Conservation (phyloP, 2,329 filamentous ascomycete genomes). For the Endothia cerciana region DNA sequence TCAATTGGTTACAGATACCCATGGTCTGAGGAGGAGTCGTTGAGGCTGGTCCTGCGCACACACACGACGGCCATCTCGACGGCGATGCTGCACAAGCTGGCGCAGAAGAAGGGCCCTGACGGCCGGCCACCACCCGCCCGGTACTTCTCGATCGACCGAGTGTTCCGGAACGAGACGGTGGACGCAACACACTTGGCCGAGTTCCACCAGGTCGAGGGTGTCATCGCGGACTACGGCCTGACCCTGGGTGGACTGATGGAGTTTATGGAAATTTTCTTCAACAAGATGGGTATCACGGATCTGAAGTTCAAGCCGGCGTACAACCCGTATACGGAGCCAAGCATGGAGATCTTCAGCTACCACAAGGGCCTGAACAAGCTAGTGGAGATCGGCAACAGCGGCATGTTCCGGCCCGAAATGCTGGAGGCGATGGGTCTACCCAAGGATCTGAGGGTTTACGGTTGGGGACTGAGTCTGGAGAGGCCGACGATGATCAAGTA, state of each 20-base stretch:
- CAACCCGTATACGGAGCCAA: slow-evolving; percentile 88
- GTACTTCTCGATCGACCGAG: slow-evolving; percentile 97
- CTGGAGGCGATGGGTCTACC: slow-evolving; percentile 91
- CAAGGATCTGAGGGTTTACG: slow-evolving; percentile 89
- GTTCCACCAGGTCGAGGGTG: slow-evolving; percentile 98
- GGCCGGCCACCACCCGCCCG: slow-evolving; percentile 71
- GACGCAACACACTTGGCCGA: slow-evolving; percentile 96
- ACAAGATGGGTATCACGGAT: slow-evolving; percentile 85
- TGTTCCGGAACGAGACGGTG: slow-evolving; percentile 96
- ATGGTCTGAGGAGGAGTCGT: slow-evolving; percentile 85
- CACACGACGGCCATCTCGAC: slow-evolving; percentile 94
- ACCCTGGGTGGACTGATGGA: slow-evolving; percentile 89
- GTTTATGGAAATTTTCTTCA: slow-evolving; percentile 94
- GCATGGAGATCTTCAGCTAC: slow-evolving; percentile 98
- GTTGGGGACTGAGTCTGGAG: slow-evolving; percentile 90
- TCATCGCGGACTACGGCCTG: slow-evolving; percentile 94
- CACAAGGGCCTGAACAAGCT: slow-evolving; percentile 88
- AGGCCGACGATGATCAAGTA: slow-evolving; percentile 98
- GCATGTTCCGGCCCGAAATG: slow-evolving; percentile 99
- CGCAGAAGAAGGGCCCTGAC: slow-evolving; percentile 76
- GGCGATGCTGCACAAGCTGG: slow-evolving; percentile 88
- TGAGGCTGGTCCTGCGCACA: slow-evolving; percentile 87
- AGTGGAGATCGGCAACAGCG: slow-evolving; percentile 96
- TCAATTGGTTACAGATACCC: slow-evolving; percentile 97
- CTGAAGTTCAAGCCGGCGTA: slow-evolving; percentile 97